Conservation (phyloP, 2,329 filamentous ascomycete genomes). For the Elsinoe perseae region DNA sequence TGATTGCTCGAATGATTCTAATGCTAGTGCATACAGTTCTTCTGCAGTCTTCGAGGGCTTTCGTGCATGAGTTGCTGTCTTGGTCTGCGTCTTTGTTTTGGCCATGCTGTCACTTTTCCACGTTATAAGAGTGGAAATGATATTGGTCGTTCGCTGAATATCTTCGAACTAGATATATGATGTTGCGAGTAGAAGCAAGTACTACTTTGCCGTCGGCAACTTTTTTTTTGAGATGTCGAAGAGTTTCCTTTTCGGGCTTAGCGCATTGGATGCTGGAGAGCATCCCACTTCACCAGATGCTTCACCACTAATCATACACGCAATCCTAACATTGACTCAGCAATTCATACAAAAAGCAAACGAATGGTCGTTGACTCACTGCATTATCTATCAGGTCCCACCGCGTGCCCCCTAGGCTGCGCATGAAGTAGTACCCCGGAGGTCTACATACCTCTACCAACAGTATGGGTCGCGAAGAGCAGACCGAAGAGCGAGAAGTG, state of each 20-base stretch:
- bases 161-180: neutral
- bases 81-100: conserved; percentile 45
- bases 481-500: conserved; percentile 91
- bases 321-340: neutral
- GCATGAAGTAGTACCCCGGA: neutral
- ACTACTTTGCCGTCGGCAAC: neutral
- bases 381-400: neutral
- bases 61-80: conserved; percentile 27
- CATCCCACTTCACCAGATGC: neutral
- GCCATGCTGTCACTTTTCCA: conserved; percentile 34
- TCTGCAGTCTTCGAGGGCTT: conserved; percentile 42
- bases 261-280: neutral
- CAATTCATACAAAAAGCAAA: neutral
- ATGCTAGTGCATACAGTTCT: conserved; percentile 50
- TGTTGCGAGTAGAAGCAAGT: neutral
- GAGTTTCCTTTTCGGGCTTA: conserved; percentile 13
- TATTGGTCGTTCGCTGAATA: neutral
- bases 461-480: conserved; percentile 62
- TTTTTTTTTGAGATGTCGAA: neutral
- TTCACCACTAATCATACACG: neutral
- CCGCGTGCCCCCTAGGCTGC: too few relatives aligned
- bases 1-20: conserved; percentile 50
- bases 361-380: neutral
- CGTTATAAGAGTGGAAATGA: neutral
- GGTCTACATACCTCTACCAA: neutral